phyloP scores from a whole-genome alignment of 2,329 filamentous ascomycete genomes.

The Aspergillus japonicus region DNA sequence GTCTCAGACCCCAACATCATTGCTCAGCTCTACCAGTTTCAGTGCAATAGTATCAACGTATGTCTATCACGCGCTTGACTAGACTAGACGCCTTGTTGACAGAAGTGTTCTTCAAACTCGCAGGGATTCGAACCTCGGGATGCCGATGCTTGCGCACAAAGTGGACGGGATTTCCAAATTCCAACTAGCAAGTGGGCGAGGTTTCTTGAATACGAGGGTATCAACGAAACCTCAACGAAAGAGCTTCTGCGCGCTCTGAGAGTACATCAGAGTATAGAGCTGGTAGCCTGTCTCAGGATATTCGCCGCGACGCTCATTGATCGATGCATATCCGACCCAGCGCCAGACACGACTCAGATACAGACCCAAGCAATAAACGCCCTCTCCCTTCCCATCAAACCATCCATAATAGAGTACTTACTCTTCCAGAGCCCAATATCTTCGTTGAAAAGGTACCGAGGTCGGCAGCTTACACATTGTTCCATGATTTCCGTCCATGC shows the following conservation, averaged over 20 bases:
- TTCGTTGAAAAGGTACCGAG: constrained; percentile 5
- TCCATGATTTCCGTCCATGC: not conserved
- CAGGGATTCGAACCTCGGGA: not conserved
- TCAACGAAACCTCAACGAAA: constrained; percentile 6
- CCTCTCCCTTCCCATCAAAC: not conserved
- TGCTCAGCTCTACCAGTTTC: not conserved
- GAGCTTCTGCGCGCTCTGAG: constrained; percentile 13
- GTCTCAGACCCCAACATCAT: constrained; percentile 14
- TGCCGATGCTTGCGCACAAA: not conserved
- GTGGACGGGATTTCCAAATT: not conserved
- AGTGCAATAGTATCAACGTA: not conserved
- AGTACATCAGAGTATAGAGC: constrained; percentile 5
- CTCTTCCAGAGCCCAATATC: constrained; percentile 8
- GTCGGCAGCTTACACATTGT: not conserved
- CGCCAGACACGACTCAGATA: not conserved
- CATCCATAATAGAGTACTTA: constrained; percentile 2
- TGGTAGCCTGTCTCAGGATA: constrained; percentile 5
- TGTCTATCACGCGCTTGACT: not conserved
- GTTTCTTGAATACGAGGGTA: constrained; percentile 9
- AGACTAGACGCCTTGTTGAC: no score
- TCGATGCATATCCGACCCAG: not conserved
- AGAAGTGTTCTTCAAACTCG: not conserved
- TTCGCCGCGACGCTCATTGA: constrained; percentile 12
- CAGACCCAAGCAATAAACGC: not conserved
- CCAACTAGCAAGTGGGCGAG: not conserved